phyloP scores from a whole-genome alignment of 2,329 filamentous ascomycete species.

The Aspergillus versicolor region DNA sequence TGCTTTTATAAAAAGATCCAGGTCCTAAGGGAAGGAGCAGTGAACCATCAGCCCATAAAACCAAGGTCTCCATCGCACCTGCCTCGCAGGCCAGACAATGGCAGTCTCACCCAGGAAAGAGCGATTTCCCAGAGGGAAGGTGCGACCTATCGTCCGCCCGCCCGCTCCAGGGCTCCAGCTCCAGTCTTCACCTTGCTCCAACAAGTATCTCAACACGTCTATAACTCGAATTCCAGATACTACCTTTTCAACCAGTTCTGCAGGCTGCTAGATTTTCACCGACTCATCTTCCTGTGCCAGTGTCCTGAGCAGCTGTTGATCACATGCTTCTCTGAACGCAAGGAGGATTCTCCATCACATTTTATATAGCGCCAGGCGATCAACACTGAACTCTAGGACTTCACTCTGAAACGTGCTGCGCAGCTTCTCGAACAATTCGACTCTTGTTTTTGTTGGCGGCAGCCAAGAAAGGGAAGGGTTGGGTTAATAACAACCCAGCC shows the following conservation, averaged over 20 bases:
- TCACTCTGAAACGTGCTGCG: slow-evolving; percentile 31
- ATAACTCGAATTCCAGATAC: neutral
- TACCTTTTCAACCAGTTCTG: neutral
- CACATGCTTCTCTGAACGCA: slow-evolving; percentile 28
- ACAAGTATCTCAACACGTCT: neutral
- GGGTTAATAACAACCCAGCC: too few species aligned
- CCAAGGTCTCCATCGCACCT: too few species aligned
- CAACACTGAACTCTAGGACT: slow-evolving; percentile 42
- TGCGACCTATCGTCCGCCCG: too few species aligned
- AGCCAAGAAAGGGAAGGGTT: too few species aligned
- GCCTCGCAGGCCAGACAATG: too few species aligned
- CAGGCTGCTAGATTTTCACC: neutral
- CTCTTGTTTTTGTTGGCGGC: neutral
- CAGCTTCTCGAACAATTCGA: slow-evolving; percentile 30
- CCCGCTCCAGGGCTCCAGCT: too few species aligned
- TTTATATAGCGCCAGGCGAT: slow-evolving; percentile 45
- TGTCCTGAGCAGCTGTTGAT: slow-evolving; percentile 25
- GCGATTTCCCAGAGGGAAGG: too few species aligned
- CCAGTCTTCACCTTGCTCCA: too few species aligned
- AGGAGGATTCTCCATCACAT: slow-evolving; percentile 43
- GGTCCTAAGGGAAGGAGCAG: too few species aligned
- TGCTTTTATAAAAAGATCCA: too few species aligned
- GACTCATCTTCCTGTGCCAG: neutral
- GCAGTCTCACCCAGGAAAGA: too few species aligned
- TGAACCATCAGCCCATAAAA: too few species aligned